Evolutionary conservation across 2,329 filamentous ascomycete genomes (phyloP), one percentile per base, ranked within the genome.

Genomic region (Epichloe gansuensis): DNA sequence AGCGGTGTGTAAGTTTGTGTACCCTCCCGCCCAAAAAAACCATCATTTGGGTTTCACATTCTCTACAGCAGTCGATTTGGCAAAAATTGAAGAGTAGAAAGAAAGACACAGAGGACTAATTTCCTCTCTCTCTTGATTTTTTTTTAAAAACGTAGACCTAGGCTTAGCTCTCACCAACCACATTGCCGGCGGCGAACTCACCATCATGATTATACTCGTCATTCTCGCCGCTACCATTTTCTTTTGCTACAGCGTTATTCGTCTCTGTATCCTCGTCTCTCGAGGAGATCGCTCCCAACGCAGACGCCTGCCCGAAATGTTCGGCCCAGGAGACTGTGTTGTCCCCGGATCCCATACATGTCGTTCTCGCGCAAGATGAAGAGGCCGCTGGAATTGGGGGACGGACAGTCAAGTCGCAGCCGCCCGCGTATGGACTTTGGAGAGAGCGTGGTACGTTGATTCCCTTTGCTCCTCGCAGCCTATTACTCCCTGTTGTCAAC

Each of bases 391-490:
- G 76, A 3, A 65, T 75, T 51, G 75, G 79, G 53, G 77, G 73
- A 49, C 76, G 81, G 54, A 70, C 76, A 0, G 69, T 71, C 43
- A 82, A 82, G 60, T 58, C 75, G 21, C 80, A 82, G 8, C 90
- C 91, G 4, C 90, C 91, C 0, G 88, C 88, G 2, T 95, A 95
- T 63, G 90, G 90, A 0, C 71, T 89, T 1, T 94, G 88, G 87
- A 76, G 88, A 84, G 66, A 91, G 85, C 62, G 87, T 93, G 68
- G 84, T 88, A 76, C 67, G 83, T 81, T 13, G 4, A n/a, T 42
- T 17, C 43, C 21, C 43, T 3, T 13, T 11, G 28, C 8, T 15
- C 9, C 25, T 17, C 1, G 25, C 21, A 13, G 13, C 42, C 25
- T 31, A 9, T 5, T 28, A 15, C 25, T 34, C 3, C 28, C 28